A percentile compares a stretch with the other conserved stretches of the same genome.
Conservation (phyloP, 2,329 filamentous ascomycete genomes). For the Didymella arachidicola region DNA sequence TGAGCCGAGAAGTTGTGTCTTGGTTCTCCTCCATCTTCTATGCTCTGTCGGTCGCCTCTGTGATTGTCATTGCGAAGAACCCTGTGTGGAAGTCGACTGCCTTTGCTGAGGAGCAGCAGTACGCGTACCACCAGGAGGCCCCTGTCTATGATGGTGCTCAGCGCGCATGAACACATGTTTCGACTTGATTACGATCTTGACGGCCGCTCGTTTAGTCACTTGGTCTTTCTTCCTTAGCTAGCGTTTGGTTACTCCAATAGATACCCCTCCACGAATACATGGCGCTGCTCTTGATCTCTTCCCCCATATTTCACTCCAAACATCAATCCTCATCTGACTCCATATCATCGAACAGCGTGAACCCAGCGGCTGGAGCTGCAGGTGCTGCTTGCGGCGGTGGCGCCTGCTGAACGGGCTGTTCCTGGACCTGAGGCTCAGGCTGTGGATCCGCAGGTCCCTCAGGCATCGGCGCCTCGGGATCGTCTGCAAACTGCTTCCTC, state of each 20-base stretch:
- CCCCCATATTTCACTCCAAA: neutral
- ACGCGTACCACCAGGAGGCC: conserved; percentile 10
- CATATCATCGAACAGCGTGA: conserved; percentile 25
- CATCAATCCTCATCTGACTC: conserved; percentile 17
- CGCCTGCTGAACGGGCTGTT: conserved; percentile 6
- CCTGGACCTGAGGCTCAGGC: conserved; percentile 9
- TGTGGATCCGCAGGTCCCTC: conserved; percentile 2
- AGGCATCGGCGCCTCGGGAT: conserved; percentile 1
- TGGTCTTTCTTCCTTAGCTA: neutral
- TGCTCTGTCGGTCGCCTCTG: neutral
- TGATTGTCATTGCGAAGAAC: conserved; percentile 16
- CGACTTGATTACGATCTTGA: neutral
- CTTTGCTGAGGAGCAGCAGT: neutral
- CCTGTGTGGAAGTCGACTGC: conserved; percentile 5
- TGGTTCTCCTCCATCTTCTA: conserved; percentile 4
- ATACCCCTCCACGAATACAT: neutral
- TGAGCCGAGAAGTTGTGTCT: neutral
- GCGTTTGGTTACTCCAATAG: neutral
- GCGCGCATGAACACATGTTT: neutral
- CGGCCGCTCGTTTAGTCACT: neutral
- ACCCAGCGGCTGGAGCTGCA: conserved; percentile 7
- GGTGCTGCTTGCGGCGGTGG: neutral
- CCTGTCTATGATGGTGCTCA: neutral
- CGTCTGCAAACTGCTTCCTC: conserved; percentile 18
- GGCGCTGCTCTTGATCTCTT: neutral